Conservation (phyloP, 305 asterid genomes). For the Solanum hybrid region DNA sequence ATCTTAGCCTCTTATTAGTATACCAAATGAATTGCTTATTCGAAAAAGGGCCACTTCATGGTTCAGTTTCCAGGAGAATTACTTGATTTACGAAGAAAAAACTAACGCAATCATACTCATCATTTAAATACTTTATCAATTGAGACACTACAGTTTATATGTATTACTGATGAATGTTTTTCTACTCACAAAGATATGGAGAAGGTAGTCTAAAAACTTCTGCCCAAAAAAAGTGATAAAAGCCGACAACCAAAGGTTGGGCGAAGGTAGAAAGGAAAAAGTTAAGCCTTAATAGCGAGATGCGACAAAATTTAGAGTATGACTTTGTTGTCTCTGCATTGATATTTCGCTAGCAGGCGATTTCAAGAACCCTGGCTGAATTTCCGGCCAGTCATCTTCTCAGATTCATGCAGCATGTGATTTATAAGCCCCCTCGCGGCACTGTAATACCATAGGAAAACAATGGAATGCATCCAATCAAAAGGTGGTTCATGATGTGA, state of each 20-base stretch:
- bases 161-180: neutral
- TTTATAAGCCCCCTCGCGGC: conserved; percentile 88
- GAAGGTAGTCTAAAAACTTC: neutral
- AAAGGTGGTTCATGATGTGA: neutral
- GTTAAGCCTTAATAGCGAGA: neutral
- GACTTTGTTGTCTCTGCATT: neutral
- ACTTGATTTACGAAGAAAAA: neutral
- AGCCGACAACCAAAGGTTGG: too few relatives aligned
- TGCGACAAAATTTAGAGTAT: neutral
- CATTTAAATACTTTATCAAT: too few relatives aligned
- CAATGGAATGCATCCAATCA: neutral
- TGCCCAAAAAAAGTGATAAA: neutral
- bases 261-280: neutral
- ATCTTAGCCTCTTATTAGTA: neutral
- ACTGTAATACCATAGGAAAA: conserved; percentile 29
- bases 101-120: neutral
- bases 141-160: neutral
- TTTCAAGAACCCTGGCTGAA: conserved; percentile 35
- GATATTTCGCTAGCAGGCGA: neutral
- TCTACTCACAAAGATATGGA: neutral
- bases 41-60: neutral
- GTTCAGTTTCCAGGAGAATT: neutral
- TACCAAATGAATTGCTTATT: neutral
- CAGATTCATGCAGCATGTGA: conserved; percentile 77
- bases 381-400: conserved; percentile 57